Evolutionary conservation across 2,329 filamentous ascomycete species (phyloP).

Genomic region (Fusarium sp.): DNA sequence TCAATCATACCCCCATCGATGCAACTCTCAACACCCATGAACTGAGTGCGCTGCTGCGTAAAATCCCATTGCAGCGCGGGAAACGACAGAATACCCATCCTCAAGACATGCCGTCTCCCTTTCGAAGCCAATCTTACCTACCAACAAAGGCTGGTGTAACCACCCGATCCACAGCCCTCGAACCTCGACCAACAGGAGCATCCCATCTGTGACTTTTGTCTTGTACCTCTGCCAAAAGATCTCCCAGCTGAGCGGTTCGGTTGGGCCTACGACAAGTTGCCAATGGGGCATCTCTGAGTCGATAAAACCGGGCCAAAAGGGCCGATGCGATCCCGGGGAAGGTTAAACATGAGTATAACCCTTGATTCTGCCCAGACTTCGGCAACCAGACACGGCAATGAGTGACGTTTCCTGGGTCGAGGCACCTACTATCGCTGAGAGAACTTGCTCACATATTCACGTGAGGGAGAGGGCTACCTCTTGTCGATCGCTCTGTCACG

Average conservation of each 20-base stretch:
- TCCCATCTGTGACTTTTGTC: neutral
- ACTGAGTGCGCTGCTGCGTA: too few relatives aligned
- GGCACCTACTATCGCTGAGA: too few relatives aligned
- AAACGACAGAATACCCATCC: neutral
- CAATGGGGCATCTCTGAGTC: neutral
- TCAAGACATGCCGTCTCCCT: neutral
- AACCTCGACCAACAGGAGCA: neutral
- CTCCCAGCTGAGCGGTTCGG: neutral
- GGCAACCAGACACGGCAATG: neutral
- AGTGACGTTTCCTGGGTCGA: neutral
- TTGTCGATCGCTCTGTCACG: neutral
- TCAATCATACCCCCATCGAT: slow-evolving; percentile 1
- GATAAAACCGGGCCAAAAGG: slow-evolving; percentile 4
- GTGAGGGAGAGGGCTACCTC: neutral
- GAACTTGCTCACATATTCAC: too few relatives aligned
- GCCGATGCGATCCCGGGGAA: neutral
- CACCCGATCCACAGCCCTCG: neutral
- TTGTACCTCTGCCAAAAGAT: neutral
- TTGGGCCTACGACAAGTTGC: neutral
- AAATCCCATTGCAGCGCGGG: neutral
- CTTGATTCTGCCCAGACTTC: neutral
- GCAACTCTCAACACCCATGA: neutral
- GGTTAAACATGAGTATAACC: neutral
- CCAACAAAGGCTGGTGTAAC: neutral
- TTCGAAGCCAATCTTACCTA: neutral